Base-by-base conservation (phyloP, 495 filamentous ascomycete genomes). In the Hypoxylon cercidicola region DNA sequence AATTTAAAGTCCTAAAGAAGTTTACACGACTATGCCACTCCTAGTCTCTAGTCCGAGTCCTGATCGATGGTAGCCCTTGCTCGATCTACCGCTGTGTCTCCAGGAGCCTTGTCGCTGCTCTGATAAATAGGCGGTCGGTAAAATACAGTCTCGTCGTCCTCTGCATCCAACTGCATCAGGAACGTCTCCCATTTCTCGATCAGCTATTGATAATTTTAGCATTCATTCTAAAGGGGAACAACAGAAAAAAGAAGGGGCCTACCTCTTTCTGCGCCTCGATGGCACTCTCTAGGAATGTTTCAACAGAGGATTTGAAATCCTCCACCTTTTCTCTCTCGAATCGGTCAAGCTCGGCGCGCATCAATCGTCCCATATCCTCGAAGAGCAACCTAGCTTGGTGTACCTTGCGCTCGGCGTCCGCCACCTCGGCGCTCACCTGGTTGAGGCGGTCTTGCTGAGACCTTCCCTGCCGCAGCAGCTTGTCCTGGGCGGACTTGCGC, bases 181-280 rank as follows among this genome's bases (percentile, higher is more conserved):
- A 96, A 99, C 2, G 95, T 97, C 75, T 99, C 95, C 95, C 95
- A 99, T 30, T 97, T 85, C 74, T 99, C 95, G 68, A 99, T 99
- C 68, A 99, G 84, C 95, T 99, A 69, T 15, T 50, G n/a, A 16
- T 40, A 25, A 8, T 35, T 51, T 72, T 47, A 74, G 63, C 28
- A 30, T 1, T 54, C 72, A 55, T 21, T n/a, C 13, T 11, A 30
- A 53, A 37, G 13, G 37, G 4, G 9, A 39, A 10, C 11, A 47
- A 28, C 45, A 47, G 16, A n/a, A 12, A 9, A 2, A n/a, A 16
- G 16, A 1, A 48, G 28, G 23, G 20, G 77, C 86, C 72, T 75
- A 94, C 95, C 89, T 99, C 95, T 79, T 99, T 99, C 81, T 99
- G 95, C 51, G 92, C 96, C 79, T 99, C 95, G 3, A 99, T 93